A percentile compares a stretch with the other conserved stretches of the same genome.
Conservation (phyloP, 352 stramenopile genomes). For the Pythium grandisporangium region DNA sequence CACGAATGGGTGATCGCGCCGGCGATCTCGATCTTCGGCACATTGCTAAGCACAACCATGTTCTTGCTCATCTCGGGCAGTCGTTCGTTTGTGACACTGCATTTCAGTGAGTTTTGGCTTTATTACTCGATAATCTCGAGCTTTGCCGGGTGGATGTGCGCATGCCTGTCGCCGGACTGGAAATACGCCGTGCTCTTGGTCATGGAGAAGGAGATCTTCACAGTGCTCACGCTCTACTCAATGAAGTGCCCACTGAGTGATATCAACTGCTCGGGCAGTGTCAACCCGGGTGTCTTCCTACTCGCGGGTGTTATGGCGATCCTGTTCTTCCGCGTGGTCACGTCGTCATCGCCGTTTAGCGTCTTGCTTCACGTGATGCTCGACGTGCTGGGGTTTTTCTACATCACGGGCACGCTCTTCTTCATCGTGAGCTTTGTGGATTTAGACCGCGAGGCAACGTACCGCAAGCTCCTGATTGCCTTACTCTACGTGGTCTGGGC, state of each 20-base stretch:
- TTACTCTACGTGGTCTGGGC: constrained; percentile 67
- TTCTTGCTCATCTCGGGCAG: constrained; percentile 20
- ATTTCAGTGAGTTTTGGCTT: constrained; percentile 40
- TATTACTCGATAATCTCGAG: constrained; percentile 32
- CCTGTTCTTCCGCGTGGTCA: constrained; percentile 33
- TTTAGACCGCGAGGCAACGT: constrained; percentile 30
- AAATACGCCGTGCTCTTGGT: constrained; percentile 33
- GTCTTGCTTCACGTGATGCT: constrained; percentile 36
- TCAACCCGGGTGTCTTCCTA: constrained; percentile 24
- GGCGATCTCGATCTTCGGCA: constrained; percentile 20
- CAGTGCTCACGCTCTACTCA: constrained; percentile 41
- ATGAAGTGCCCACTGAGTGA: constrained; percentile 52
- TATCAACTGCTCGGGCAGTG: constrained; percentile 23
- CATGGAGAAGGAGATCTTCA: constrained; percentile 35
- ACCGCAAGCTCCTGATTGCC: constrained; percentile 53
- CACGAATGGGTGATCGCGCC: constrained; percentile 35
- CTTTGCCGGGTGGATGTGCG: constrained; percentile 30
- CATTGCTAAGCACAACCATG: constrained; percentile 15
- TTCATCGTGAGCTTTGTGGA: constrained; percentile 52
- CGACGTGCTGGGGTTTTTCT: constrained; percentile 43
- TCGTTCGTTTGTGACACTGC: constrained; percentile 21
- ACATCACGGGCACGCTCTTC: constrained; percentile 48
- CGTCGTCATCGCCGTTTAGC: constrained; percentile 15
- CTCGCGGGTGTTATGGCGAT: constrained; percentile 26
- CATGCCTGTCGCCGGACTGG: constrained; percentile 38